Evolutionary conservation across 164 flowering plant genomes (phyloP).

Genomic region (Dillenia turbinata): DNA sequence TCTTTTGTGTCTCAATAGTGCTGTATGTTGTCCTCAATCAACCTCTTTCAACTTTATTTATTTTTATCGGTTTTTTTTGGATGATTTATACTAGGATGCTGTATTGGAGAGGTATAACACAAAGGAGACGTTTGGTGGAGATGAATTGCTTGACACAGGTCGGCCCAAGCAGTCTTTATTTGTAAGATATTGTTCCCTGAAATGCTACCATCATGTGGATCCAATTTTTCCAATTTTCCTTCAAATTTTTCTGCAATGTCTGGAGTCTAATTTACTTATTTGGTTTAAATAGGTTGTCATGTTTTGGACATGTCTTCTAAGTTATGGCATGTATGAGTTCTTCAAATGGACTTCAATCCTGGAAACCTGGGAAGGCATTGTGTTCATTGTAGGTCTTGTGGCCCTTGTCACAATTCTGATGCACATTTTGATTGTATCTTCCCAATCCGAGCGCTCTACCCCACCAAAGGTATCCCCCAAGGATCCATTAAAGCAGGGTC

Average conservation of each 20-base stretch:
- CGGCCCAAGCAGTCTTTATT: slow-evolving; percentile 61
- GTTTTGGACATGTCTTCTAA: slow-evolving; percentile 45
- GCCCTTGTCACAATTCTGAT: slow-evolving; percentile 45
- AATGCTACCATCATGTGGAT: not conserved
- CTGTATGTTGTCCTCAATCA: not conserved
- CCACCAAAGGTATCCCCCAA: slow-evolving; percentile 25
- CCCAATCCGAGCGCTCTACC: slow-evolving; percentile 61
- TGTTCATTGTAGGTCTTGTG: slow-evolving; percentile 33
- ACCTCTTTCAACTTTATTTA: not conserved
- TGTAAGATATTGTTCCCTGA: slow-evolving; percentile 29
- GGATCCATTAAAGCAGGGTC: slow-evolving; percentile 17
- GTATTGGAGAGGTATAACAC: slow-evolving; percentile 53
- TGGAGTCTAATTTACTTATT: not conserved
- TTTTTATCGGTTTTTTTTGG: not conserved
- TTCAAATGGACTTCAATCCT: slow-evolving; percentile 41
- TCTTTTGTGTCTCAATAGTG: not conserved
- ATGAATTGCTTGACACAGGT: slow-evolving; percentile 34
- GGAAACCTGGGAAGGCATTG: slow-evolving; percentile 64
- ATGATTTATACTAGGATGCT: slow-evolving; percentile 44
- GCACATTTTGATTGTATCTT: slow-evolving; percentile 60
- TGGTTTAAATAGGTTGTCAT: slow-evolving; percentile 38
- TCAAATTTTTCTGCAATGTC: not conserved
- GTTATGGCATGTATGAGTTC: slow-evolving; percentile 27
- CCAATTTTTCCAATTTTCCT: not conserved
- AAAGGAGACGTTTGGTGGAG: slow-evolving; percentile 48